Evolutionary conservation across 192 early-diverging fungal species (phyloP).

Genomic region (Chytriomyces sp.): DNA sequence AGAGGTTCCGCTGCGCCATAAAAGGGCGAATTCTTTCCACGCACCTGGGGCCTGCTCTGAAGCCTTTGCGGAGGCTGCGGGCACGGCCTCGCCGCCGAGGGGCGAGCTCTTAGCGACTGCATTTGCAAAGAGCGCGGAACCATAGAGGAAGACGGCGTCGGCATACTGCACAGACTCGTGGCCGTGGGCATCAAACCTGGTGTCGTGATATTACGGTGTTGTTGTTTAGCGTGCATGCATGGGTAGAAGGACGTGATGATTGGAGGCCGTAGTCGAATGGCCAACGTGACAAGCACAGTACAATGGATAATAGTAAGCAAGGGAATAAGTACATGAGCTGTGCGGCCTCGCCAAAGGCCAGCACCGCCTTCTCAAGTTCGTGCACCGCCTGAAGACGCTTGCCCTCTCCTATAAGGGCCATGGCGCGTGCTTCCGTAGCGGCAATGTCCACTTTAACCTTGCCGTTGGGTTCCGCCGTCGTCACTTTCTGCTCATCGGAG

Average conservation of each 20-base stretch:
- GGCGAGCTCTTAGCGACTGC: slow-evolving; percentile 74
- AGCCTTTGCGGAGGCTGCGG: slow-evolving; percentile 41
- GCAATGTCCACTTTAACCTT: neutral
- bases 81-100: slow-evolving; percentile 58
- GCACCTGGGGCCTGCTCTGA: slow-evolving; percentile 17
- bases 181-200: slow-evolving; percentile 67
- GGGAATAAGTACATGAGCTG: slow-evolving; percentile 51
- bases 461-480: neutral
- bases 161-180: slow-evolving; percentile 64
- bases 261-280: neutral
- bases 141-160: slow-evolving; percentile 74
- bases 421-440: neutral
- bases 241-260: neutral
- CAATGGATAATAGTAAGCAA: neutral
- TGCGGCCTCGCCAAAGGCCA: slow-evolving; percentile 70
- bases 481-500: no score
- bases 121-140: slow-evolving; percentile 71
- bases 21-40: no score
- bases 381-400: slow-evolving; percentile 64
- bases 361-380: slow-evolving; percentile 66
- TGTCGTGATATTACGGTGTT: neutral
- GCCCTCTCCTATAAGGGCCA: slow-evolving; percentile 61
- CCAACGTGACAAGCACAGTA: neutral
- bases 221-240: slow-evolving; percentile 4
- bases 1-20: no score